Evolutionary conservation across 1,139 yeast species (phyloP).

Genomic region (Yamadazyma jaroonii): DNA sequence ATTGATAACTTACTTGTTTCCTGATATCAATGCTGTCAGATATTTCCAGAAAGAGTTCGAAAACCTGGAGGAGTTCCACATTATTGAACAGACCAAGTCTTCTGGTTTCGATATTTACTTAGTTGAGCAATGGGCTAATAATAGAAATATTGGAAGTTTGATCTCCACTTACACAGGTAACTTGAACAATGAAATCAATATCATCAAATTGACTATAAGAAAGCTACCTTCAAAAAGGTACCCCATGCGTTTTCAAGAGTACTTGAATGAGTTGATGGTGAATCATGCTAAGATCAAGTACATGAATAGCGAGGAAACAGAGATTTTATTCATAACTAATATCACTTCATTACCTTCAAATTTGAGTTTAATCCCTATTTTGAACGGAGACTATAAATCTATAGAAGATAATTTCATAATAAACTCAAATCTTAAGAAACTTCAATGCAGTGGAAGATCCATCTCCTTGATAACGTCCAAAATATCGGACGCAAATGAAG

Average conservation of each 20-base stretch:
- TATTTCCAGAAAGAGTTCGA: slow-evolving; percentile 43
- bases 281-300: slow-evolving; percentile 51
- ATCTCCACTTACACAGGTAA: slow-evolving; percentile 88
- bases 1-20: slow-evolving; percentile 42
- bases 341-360: slow-evolving; percentile 77
- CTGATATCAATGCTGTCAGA: slow-evolving; percentile 54
- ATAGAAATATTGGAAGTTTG: slow-evolving; percentile 62
- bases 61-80: slow-evolving; percentile 33
- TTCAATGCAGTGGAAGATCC: slow-evolving; percentile 85
- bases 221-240: slow-evolving; percentile 56
- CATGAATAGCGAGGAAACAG: slow-evolving; percentile 22
- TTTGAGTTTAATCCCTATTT: slow-evolving; percentile 66
- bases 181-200: slow-evolving; percentile 56
- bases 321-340: slow-evolving; percentile 71
- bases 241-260: slow-evolving; percentile 57
- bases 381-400: slow-evolving; percentile 55
- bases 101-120: slow-evolving; percentile 83
- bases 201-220: slow-evolving; percentile 54
- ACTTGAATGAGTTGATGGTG: slow-evolving; percentile 62
- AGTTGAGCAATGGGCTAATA: slow-evolving; percentile 92
- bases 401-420: slow-evolving; percentile 60
- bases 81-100: slow-evolving; percentile 43
- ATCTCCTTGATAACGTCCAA: slow-evolving; percentile 59
- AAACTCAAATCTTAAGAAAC: slow-evolving; percentile 71
- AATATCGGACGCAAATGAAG: slow-evolving; percentile 77